Base-by-base conservation (phyloP, 2,329 filamentous ascomycete genomes). In the Cryphonectria carpinicola region DNA sequence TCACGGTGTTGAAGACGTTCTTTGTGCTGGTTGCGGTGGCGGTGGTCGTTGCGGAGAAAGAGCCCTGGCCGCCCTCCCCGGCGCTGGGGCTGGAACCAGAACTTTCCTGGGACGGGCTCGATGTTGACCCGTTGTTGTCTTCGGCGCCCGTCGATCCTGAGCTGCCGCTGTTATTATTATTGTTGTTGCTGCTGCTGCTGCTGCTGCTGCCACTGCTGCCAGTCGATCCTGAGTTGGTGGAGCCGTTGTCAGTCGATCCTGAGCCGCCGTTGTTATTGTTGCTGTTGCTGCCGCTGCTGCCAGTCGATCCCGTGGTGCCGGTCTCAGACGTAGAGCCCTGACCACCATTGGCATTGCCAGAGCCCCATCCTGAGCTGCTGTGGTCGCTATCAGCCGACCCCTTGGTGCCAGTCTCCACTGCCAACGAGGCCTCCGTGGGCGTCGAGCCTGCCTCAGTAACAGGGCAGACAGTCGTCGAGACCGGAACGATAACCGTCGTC, bases 381-480 rank as follows among this genome's bases (percentile, higher is more conserved):
- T 37, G 35, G 22, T 19, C 46, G 46, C 46, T 49, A 22, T 8
- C 22, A 10, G 32, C 35, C 32, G 32, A n/a, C 10, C 7, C n/a
- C 58, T 62, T 39, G 35, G 8, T n/a, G 6, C 22, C 22, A 49
- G 46, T 49, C 54, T 19, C 25, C 25, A 46, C 68, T 22, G 71
- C 63, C 25, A 56, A 68, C 19, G 71, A 64, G 6, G 69, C 54
- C 11, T 43, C 28, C 14, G 66, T 68, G 1, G 52, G 32, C 3
- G 56, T 17, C 10, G 64, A 22, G 10, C 39, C 67, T n/a, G 37
- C 67, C 17, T 67, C 70, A 17, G 72, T 62, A 25, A 81, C 78
- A 6, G 82, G 82, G 76, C 82, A 85, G 68, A 85, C 78, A 14
- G 84, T 85, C 14, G 84, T 86, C 74, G 82, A 84, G 54, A 84